Percentiles rank a stretch among this genome's conserved stretches.
Evolutionary conservation across 2,329 filamentous ascomycete species (phyloP).

Genomic region (Trichoderma citrinoviride): DNA sequence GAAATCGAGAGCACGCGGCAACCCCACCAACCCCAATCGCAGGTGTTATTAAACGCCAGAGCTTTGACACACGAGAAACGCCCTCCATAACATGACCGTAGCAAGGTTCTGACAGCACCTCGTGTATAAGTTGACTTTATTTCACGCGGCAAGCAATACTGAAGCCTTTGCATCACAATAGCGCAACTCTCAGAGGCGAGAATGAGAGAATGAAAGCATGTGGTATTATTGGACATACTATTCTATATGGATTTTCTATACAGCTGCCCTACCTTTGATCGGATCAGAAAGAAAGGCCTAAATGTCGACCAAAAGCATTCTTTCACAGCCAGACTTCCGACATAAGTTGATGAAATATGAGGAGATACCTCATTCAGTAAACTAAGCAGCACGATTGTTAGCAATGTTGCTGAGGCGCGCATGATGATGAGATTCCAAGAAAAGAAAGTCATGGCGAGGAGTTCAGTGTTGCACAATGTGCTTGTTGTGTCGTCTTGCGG

Average conservation of each 20-base stretch:
- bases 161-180: no score
- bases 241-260: neutral
- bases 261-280: neutral
- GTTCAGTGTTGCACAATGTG: constrained; percentile 73
- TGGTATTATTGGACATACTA: neutral
- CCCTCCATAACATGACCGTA: no score
- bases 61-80: neutral
- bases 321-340: neutral
- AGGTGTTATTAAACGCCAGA: neutral
- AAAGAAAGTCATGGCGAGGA: neutral
- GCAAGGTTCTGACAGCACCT: no score
- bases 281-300: neutral
- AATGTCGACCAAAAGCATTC: neutral
- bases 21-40: constrained; percentile 3
- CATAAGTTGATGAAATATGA: neutral
- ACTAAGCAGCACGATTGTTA: constrained; percentile 6
- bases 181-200: no score
- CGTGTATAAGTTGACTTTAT: no score
- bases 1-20: constrained; percentile 8
- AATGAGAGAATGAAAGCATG: no score
- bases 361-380: neutral
- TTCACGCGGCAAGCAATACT: no score
- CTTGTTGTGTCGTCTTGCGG: constrained; percentile 73
- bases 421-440: neutral
- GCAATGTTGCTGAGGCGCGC: neutral